These are phyloP conservation scores for Nematocida sp. DNA, from an alignment of 371 early-diverging fungal genomes.

Conservation along the genomic window DNA sequence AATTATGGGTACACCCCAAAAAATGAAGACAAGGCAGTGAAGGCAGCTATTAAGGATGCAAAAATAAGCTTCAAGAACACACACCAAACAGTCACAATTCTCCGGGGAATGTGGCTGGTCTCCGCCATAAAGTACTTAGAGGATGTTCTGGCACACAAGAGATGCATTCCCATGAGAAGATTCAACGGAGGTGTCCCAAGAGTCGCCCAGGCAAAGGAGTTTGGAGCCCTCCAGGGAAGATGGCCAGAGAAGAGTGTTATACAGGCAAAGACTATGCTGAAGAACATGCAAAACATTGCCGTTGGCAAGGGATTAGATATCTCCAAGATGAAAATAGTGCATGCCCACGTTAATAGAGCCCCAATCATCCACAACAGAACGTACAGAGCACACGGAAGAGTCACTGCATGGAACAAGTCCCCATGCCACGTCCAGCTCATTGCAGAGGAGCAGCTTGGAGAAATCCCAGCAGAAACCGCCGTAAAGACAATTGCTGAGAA, in stretches of 20 bases:
- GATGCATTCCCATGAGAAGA: constrained; percentile 91
- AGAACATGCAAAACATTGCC: constrained; percentile 93
- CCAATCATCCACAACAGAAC: constrained; percentile 93
- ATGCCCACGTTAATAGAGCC: constrained; percentile 95
- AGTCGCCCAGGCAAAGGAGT: constrained; percentile 90
- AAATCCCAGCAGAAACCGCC: constrained; percentile 51
- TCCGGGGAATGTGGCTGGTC: constrained; percentile 83
- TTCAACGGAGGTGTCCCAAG: constrained; percentile 95
- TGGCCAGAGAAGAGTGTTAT: constrained; percentile 96
- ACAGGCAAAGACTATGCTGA: constrained; percentile 83
- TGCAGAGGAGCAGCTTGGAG: constrained; percentile 58
- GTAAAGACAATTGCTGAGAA: constrained; percentile 36
- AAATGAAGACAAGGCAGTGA: constrained; percentile 64
- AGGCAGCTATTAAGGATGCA: constrained; percentile 65
- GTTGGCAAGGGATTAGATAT: constrained; percentile 81
- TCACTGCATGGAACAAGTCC: constrained; percentile 85
- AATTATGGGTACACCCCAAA: constrained; percentile 51
- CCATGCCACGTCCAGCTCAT: constrained; percentile 91
- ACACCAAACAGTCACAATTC: constrained; percentile 87
- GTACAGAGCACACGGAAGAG: constrained; percentile 97
- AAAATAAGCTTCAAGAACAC: constrained; percentile 81
- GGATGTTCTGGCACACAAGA: constrained; percentile 90
- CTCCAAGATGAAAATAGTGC: constrained; percentile 76
- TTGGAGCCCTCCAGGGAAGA: constrained; percentile 75
- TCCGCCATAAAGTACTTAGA: constrained; percentile 89